Evolutionary conservation across 139 green algal genomes (phyloP), one percentile per base, ranked within the genome.

Genomic region (Micractinium sp.): DNA sequence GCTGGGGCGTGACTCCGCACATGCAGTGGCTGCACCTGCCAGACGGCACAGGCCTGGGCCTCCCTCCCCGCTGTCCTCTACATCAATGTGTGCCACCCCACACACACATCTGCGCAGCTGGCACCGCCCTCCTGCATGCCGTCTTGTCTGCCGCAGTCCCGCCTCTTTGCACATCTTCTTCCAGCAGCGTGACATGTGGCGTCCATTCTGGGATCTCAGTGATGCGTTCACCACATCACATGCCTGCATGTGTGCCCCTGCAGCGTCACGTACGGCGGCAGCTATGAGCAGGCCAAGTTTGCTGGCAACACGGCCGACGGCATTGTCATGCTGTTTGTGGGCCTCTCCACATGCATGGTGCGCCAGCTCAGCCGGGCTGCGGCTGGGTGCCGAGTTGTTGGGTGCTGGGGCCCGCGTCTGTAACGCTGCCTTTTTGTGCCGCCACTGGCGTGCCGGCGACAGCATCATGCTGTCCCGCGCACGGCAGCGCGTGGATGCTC

Each of bases 241-340:
- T 56, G 47, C 47, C 47, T 56, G 12, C 63, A 71, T 25, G 2
- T 71, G 63, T 23, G n/a, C 47, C 47, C 9, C 47, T 79, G 79
- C 86, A 94, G 88, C 22, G 74, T 92, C 19, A 87, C 86, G 25
- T 95, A 96, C 81, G 92, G 92, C 36, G 86, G 85, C n/a, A 67
- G 79, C 9, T 89, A 96, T 29, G 94, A 96, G 85, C 77, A 38
- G 33, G 77, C 73, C 18, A 93, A 87, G 23, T 96, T 94, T 76
- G 85, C 91, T 22, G 71, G 82, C 67, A 94, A 93, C 88, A 77
- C 82, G 22, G 90, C 90, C 0, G 90, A 93, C 38, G 90, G 77
- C 25, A 39, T 91, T 60, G 79, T 53, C 31, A 89, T 89, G 81
- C 16, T 91, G 74, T 53, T 83, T 33, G 78, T 88, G 5, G 87